Evolutionary conservation across 2,329 filamentous ascomycete species (phyloP).

Genomic region (Lizonia empirigonia): DNA sequence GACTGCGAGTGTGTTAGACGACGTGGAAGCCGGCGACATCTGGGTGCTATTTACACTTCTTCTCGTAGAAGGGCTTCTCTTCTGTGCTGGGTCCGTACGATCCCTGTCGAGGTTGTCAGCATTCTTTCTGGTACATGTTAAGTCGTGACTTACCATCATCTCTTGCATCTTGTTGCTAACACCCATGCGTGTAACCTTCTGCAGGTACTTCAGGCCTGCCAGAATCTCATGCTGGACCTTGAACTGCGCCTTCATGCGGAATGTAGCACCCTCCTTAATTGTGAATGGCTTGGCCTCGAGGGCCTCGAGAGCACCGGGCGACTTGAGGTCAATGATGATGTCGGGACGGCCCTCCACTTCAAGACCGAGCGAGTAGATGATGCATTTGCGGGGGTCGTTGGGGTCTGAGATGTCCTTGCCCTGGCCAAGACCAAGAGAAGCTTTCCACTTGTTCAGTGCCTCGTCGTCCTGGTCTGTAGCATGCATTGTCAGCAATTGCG

Average conservation of each 20-base stretch:
- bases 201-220: slow-evolving; percentile 92
- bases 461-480: slow-evolving; percentile 74
- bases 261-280: slow-evolving; percentile 94
- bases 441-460: slow-evolving; percentile 96
- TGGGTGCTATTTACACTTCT: slow-evolving; percentile 73
- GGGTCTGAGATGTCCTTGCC: slow-evolving; percentile 58
- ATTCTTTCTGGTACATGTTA: background rate
- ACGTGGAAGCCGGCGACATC: background rate
- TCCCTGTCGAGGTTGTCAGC: slow-evolving; percentile 61
- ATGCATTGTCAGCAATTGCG: slow-evolving; percentile 1
- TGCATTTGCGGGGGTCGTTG: slow-evolving; percentile 85
- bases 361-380: slow-evolving; percentile 89
- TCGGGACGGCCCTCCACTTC: slow-evolving; percentile 81
- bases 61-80: slow-evolving; percentile 82
- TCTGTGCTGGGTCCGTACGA: slow-evolving; percentile 93
- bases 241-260: slow-evolving; percentile 94
- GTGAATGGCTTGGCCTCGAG: slow-evolving; percentile 94
- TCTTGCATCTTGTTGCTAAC: slow-evolving; percentile 92
- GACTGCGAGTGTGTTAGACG: slow-evolving; percentile 60
- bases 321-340: slow-evolving; percentile 85
- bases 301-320: slow-evolving; percentile 71
- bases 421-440: slow-evolving; percentile 84
- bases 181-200: slow-evolving; percentile 88
- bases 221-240: slow-evolving; percentile 97
- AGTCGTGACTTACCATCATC: slow-evolving; percentile 77